Conservation (phyloP, 2,329 filamentous ascomycete species). For the Aspergillus melleus region DNA sequence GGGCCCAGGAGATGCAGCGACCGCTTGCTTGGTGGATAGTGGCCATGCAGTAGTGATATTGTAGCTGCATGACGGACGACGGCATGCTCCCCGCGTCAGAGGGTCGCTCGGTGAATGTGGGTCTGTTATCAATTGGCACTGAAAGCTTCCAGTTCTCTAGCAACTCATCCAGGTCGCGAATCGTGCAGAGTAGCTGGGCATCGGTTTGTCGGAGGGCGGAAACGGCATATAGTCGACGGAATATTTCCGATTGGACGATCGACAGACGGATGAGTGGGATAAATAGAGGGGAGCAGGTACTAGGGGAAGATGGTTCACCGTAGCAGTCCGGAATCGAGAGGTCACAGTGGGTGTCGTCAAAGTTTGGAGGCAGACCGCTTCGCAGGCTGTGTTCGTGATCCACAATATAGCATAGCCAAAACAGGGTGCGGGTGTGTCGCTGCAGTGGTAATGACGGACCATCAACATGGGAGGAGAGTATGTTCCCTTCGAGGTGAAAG, state of each 20-base stretch:
- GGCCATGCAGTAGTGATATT: slow-evolving; percentile 15
- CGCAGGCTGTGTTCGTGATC: slow-evolving; percentile 10
- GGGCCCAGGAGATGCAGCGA: slow-evolving; percentile 9
- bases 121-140: slow-evolving; percentile 1
- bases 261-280: background rate
- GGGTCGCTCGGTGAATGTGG: background rate
- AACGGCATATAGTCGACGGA: slow-evolving; percentile 7
- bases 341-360: slow-evolving; percentile 10
- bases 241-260: slow-evolving; percentile 9
- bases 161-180: slow-evolving; percentile 7
- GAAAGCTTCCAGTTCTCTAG: slow-evolving; percentile 12
- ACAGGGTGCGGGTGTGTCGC: slow-evolving; percentile 7
- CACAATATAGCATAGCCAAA: slow-evolving; percentile 11
- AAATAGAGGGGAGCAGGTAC: background rate
- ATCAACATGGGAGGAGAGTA: background rate
- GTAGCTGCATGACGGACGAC: slow-evolving; percentile 7
- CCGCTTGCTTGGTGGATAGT: slow-evolving; percentile 16
- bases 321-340: slow-evolving; percentile 3
- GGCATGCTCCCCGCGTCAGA: background rate
- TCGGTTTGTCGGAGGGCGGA: slow-evolving; percentile 4
- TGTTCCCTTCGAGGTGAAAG: slow-evolving; percentile 13
- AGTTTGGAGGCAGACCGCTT: slow-evolving; percentile 7
- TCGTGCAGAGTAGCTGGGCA: slow-evolving; percentile 7
- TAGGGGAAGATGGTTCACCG: background rate
- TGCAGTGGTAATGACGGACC: background rate